phyloP scores from a whole-genome alignment of 2,329 filamentous ascomycete species.

The Alternaria brassicicola region DNA sequence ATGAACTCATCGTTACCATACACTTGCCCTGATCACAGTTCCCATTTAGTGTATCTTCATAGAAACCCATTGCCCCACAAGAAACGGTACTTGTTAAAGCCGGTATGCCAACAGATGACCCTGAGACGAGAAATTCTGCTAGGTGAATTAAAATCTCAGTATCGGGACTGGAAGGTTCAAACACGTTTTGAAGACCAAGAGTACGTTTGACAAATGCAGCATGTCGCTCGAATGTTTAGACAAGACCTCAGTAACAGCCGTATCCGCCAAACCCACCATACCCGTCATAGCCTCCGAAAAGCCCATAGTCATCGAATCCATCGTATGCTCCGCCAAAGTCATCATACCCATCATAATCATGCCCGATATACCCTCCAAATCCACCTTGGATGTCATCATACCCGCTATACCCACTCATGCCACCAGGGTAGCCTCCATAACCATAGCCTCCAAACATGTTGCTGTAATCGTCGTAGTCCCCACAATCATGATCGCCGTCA shows the following conservation, averaged over 20 bases:
- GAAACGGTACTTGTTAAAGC: neutral
- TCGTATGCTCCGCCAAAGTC: neutral
- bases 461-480: neutral
- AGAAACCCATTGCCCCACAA: neutral
- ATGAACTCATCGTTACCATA: too few species aligned
- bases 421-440: neutral
- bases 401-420: neutral
- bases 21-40: neutral
- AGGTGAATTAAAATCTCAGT: neutral
- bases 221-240: neutral
- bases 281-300: neutral
- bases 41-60: neutral
- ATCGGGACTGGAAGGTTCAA: neutral
- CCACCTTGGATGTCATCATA: neutral
- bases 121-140: too few species aligned
- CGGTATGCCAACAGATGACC: neutral
- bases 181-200: neutral
- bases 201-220: neutral
- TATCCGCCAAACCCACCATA: neutral
- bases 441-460: neutral
- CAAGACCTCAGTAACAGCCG: neutral
- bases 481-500: neutral
- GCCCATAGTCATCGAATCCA: neutral
- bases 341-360: neutral
- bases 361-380: neutral